Base-by-base conservation (phyloP, 2,329 filamentous ascomycete genomes). In the Akanthomyces dipterigenus region DNA sequence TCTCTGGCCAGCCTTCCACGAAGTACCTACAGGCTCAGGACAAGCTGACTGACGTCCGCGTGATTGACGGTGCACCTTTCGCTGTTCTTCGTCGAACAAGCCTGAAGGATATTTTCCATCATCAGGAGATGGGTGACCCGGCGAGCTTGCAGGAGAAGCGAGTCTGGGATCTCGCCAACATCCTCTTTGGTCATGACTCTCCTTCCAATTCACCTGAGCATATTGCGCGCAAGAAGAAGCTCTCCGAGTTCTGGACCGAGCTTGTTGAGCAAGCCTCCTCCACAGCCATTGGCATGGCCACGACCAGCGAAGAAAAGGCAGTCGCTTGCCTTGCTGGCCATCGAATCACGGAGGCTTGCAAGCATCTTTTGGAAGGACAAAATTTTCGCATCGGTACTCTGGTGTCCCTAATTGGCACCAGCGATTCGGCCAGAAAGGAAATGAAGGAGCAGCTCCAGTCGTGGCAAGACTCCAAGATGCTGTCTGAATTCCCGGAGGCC, bases 361-460 rank as follows among this genome's bases (percentile, higher is more conserved):
- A 88, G 65, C 79, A 87, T 62, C 82, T 99, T 6, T 74, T 93
- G 7, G 85, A 88, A 28, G 88, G 87, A 65, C 87, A 87, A 65
- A 86, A 98, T 69, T 89, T 90, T 65, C 89, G 90, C 56, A 82
- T 98, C n/a, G 91, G 90, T 5, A 93, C 90, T 1, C 79, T 98
- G 45, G 80, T 97, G 34, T 82, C 95, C 12, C 85, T 96, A 63
- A 89, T 98, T 68, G 91, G 91, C 38, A 85, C 85, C 16, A 89
- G 89, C 69, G 79, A 85, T 55, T 79, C 79, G 2, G 85, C 88
- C 60, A 89, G 87, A 69, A 84, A 84, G 63, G 88, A 93, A 64
- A 90, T 98, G 77, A 81, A 81, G 26, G 82, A 87, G 61, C 95
- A 99, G 72, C 82, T 99, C 57, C 85, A 87, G 63, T 87, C 89